A percentile compares a stretch with the other conserved stretches of the same genome.
phyloP scores from a whole-genome alignment of 352 stramenopile species.

The Globisporangium perplexum region DNA sequence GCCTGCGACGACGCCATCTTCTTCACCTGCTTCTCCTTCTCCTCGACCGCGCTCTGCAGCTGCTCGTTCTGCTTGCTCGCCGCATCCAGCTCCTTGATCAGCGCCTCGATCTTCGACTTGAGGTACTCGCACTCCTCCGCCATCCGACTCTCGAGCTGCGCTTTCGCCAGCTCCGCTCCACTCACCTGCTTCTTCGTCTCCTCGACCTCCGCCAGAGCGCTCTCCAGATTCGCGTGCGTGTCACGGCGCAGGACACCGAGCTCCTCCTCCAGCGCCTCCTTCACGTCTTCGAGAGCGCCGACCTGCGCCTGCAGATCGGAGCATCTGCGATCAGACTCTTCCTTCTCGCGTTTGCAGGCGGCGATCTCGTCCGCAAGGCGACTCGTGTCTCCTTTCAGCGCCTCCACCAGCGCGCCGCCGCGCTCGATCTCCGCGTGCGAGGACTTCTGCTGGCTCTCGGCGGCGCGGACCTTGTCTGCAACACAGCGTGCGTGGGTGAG shows the following conservation, averaged over 20 bases:
- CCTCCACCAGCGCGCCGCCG: slow-evolving; percentile 11
- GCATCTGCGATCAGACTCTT: slow-evolving; percentile 12
- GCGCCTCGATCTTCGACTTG: slow-evolving; percentile 54
- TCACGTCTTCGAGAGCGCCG: slow-evolving; percentile 17
- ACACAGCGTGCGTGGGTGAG: neutral
- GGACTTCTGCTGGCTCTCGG: slow-evolving; percentile 9
- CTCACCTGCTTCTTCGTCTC: slow-evolving; percentile 8
- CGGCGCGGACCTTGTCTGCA: slow-evolving; percentile 10
- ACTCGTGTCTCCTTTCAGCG: slow-evolving; percentile 11
- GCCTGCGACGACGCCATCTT: slow-evolving; percentile 60
- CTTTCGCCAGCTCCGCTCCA: slow-evolving; percentile 9
- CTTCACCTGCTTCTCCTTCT: slow-evolving; percentile 67
- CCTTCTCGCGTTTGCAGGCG: neutral
- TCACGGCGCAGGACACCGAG: slow-evolving; percentile 28
- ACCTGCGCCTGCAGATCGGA: slow-evolving; percentile 28
- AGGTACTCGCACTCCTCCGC: slow-evolving; percentile 63
- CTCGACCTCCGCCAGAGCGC: slow-evolving; percentile 19
- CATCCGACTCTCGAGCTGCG: slow-evolving; percentile 25
- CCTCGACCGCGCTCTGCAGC: slow-evolving; percentile 30
- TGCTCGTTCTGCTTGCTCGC: slow-evolving; percentile 31
- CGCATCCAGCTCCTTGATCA: slow-evolving; percentile 55
- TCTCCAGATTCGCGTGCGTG: slow-evolving; percentile 33
- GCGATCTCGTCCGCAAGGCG: slow-evolving; percentile 12
- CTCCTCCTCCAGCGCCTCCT: slow-evolving; percentile 34
- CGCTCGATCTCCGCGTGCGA: slow-evolving; percentile 7